Evolutionary conservation across 495 filamentous ascomycete genomes (phyloP).

Genomic region (Penicillium longicatenatum): DNA sequence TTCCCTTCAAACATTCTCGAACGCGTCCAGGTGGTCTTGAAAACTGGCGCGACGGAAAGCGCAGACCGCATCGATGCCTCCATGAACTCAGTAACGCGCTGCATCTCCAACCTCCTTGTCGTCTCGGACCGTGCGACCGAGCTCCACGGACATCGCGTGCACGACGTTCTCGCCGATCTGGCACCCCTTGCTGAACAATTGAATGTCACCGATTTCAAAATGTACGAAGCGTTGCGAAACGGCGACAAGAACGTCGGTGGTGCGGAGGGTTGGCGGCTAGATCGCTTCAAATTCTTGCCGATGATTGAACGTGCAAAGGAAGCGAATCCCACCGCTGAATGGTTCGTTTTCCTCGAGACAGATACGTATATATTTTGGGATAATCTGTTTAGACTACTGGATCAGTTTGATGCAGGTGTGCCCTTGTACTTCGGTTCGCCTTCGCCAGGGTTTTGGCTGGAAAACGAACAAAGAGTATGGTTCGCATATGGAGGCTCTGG

Average conservation of each 20-base stretch:
- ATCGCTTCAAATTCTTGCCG: conserved; percentile 67
- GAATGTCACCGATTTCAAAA: conserved; percentile 36
- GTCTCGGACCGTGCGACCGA: conserved; percentile 44
- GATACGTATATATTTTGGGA: conserved; percentile 68
- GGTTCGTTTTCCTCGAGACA: conserved; percentile 65
- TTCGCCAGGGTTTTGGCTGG: conserved; percentile 35
- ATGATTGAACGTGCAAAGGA: conserved; percentile 59
- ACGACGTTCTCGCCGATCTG: conserved; percentile 44
- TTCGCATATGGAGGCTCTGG: conserved; percentile 60
- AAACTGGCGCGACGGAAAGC: conserved; percentile 39
- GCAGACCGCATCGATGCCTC: conserved; percentile 34
- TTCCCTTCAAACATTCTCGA: conserved; percentile 37
- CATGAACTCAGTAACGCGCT: conserved; percentile 36
- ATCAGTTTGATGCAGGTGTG: conserved; percentile 48
- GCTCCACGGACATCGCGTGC: conserved; percentile 33
- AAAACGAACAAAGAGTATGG: conserved; percentile 32
- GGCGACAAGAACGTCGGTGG: conserved; percentile 13
- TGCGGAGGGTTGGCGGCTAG: conserved; percentile 54
- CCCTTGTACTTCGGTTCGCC: conserved; percentile 56
- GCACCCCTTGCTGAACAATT: conserved; percentile 29
- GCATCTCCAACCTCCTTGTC: conserved; percentile 44
- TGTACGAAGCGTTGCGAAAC: conserved; percentile 32
- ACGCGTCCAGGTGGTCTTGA: conserved; percentile 40
- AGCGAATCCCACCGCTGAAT: conserved; percentile 53
- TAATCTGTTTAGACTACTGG: conserved; percentile 58